Percentiles rank a stretch among this genome's conserved stretches.
These are phyloP conservation scores for Aspergillus sp. DNA, from an alignment of 2,329 filamentous ascomycete genomes.

Conservation along the genomic window DNA sequence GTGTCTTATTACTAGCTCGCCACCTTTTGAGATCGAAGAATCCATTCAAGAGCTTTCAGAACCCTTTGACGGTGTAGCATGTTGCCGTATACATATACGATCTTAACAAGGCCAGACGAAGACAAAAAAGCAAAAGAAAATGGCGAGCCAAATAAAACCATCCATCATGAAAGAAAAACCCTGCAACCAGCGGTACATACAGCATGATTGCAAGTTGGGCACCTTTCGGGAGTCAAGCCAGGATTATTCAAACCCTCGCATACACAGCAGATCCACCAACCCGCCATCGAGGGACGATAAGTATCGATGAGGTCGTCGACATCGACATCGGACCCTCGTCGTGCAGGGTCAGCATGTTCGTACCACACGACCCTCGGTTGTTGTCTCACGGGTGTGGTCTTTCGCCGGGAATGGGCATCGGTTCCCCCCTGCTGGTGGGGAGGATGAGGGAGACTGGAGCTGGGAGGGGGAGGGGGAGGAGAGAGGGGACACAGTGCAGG, in stretches of 20 bases:
- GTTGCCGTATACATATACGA: too few species aligned
- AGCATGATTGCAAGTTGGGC: constrained; percentile 4
- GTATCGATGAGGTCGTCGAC: neutral
- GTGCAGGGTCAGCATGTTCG: too few species aligned
- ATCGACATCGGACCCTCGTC: neutral
- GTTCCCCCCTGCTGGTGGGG: too few species aligned
- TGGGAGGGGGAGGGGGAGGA: too few species aligned
- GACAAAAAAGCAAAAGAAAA: neutral
- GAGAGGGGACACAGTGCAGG: too few species aligned
- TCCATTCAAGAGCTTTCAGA: too few species aligned
- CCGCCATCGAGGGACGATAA: constrained; percentile 1
- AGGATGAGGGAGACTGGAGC: too few species aligned
- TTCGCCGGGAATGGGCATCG: neutral
- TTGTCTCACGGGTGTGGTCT: neutral
- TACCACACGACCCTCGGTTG: too few species aligned
- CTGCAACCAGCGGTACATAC: constrained; percentile 5
- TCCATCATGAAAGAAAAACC: neutral
- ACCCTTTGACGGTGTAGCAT: too few species aligned
- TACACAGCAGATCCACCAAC: constrained; percentile 18
- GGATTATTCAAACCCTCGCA: constrained; percentile 15
- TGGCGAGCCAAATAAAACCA: neutral
- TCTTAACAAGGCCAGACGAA: too few species aligned
- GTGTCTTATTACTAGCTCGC: too few species aligned
- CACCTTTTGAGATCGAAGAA: too few species aligned
- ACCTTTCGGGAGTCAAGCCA: constrained; percentile 7